phyloP scores from a whole-genome alignment of 2,329 filamentous ascomycete genomes.

The Fusarium penzigii region DNA sequence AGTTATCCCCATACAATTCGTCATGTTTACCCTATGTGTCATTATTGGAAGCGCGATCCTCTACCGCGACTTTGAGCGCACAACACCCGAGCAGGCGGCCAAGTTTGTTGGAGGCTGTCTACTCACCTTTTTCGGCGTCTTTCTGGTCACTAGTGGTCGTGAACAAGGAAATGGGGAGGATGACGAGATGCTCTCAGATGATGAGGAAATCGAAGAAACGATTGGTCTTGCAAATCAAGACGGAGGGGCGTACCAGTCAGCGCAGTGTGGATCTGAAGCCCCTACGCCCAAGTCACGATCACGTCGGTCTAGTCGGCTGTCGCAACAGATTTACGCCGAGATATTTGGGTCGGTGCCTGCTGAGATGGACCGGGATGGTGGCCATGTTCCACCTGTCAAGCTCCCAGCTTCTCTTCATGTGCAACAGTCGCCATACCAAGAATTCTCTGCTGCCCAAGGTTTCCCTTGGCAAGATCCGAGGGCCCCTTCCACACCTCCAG shows the following conservation, averaged over 20 bases:
- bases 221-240: slow-evolving; percentile 60
- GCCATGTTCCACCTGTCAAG: slow-evolving; percentile 39
- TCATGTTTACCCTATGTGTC: slow-evolving; percentile 92
- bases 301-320: slow-evolving; percentile 50
- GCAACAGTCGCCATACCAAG: slow-evolving; percentile 35
- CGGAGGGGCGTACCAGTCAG: slow-evolving; percentile 15
- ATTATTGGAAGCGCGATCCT: slow-evolving; percentile 91
- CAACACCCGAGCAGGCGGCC: slow-evolving; percentile 67
- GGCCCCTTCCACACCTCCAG: slow-evolving; percentile 31
- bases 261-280: slow-evolving; percentile 20
- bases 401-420: slow-evolving; percentile 32
- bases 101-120: slow-evolving; percentile 92
- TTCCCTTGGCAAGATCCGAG: slow-evolving; percentile 46
- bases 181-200: slow-evolving; percentile 52
- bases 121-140: slow-evolving; percentile 95
- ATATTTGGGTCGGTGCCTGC: slow-evolving; percentile 31
- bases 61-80: slow-evolving; percentile 92
- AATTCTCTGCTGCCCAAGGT: slow-evolving; percentile 40
- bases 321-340: slow-evolving; percentile 47
- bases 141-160: slow-evolving; percentile 88
- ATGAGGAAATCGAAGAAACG: slow-evolving; percentile 63
- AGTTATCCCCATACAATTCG: slow-evolving; percentile 97
- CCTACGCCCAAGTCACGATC: slow-evolving; percentile 36
- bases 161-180: slow-evolving; percentile 56
- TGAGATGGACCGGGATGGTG: slow-evolving; percentile 37